Percentiles rank a stretch among this genome's conserved stretches.
These are phyloP conservation scores for Rhododendron simsii DNA, from an alignment of 148 eudicot species.

Conservation along the genomic window DNA sequence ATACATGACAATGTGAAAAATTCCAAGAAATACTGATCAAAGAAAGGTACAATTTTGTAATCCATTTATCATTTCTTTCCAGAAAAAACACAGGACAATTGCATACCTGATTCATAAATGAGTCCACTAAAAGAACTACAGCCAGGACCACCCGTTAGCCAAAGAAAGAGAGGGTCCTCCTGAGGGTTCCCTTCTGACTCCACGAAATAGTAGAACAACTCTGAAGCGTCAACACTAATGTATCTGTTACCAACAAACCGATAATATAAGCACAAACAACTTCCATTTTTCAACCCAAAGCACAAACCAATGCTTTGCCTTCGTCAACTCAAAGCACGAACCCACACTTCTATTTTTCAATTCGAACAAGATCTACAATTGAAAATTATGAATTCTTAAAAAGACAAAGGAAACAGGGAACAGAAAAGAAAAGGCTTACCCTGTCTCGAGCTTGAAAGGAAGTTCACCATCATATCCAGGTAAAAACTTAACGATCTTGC, in stretches of 20 bases:
- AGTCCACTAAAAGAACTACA: constrained; percentile 30
- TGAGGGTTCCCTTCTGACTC: constrained; percentile 31
- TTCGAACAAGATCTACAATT: no score
- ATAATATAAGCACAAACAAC: neutral
- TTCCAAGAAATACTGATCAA: neutral
- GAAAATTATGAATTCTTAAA: no score
- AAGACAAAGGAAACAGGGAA: no score
- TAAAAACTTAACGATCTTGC: constrained; percentile 19
- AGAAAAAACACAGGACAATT: no score
- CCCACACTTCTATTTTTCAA: no score
- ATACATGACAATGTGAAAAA: neutral
- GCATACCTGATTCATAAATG: constrained; percentile 23
- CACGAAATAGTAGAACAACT: constrained; percentile 32
- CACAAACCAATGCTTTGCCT: no score
- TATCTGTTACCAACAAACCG: constrained; percentile 9
- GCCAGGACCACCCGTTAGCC: constrained; percentile 34
- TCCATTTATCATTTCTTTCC: neutral
- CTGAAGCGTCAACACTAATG: constrained; percentile 20
- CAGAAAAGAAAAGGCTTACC: no score
- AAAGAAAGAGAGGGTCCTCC: constrained; percentile 27
- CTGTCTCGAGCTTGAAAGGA: neutral
- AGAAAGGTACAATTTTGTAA: neutral
- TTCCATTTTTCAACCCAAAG: neutral
- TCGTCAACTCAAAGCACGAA: no score
- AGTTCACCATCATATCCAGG: constrained; percentile 23